A percentile compares a stretch with the other conserved stretches of the same genome.
Conservation (phyloP, 2,329 filamentous ascomycete species). For the Aspergillus sp. region DNA sequence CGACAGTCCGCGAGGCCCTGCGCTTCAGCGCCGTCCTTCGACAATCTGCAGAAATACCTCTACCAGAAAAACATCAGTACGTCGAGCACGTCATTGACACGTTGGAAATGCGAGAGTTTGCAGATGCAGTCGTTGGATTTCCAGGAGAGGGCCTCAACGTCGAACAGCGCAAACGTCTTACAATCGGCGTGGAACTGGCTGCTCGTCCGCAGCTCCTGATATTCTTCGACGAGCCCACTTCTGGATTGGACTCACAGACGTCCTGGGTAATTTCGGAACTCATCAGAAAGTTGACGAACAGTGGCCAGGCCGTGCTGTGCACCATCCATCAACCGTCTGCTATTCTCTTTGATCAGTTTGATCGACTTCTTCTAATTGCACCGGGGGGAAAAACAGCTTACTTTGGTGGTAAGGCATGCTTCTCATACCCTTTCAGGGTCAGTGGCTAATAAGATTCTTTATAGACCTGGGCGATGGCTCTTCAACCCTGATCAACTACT, state of each 20-base stretch:
- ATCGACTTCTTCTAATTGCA: slow-evolving; percentile 52
- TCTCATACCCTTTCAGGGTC: too few species aligned
- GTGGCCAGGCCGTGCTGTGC: slow-evolving; percentile 79
- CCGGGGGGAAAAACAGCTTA: slow-evolving; percentile 56
- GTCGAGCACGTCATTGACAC: slow-evolving; percentile 81
- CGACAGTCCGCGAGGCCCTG: slow-evolving; percentile 75
- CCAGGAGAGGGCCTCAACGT: slow-evolving; percentile 62
- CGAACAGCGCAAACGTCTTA: slow-evolving; percentile 62
- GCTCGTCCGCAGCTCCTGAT: slow-evolving; percentile 77
- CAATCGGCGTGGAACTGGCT: slow-evolving; percentile 86
- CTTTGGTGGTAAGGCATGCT: too few species aligned
- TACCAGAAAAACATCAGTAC: slow-evolving; percentile 67
- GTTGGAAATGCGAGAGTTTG: slow-evolving; percentile 76
- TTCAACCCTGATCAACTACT: slow-evolving; percentile 48
- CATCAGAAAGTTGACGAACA: slow-evolving; percentile 75
- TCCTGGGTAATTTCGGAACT: slow-evolving; percentile 81
- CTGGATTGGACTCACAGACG: slow-evolving; percentile 80
- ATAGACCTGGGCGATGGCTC: slow-evolving; percentile 51
- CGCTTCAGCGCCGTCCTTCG: slow-evolving; percentile 73
- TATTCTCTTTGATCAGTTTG: slow-evolving; percentile 78
- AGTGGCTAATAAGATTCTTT: too few species aligned
- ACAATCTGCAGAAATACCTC: slow-evolving; percentile 60
- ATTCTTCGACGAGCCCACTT: slow-evolving; percentile 87
- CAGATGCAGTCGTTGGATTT: slow-evolving; percentile 78
- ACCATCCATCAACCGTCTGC: slow-evolving; percentile 90